phyloP scores from a whole-genome alignment of 116 monocot genomes.

The Papilionanthe hybrid region DNA sequence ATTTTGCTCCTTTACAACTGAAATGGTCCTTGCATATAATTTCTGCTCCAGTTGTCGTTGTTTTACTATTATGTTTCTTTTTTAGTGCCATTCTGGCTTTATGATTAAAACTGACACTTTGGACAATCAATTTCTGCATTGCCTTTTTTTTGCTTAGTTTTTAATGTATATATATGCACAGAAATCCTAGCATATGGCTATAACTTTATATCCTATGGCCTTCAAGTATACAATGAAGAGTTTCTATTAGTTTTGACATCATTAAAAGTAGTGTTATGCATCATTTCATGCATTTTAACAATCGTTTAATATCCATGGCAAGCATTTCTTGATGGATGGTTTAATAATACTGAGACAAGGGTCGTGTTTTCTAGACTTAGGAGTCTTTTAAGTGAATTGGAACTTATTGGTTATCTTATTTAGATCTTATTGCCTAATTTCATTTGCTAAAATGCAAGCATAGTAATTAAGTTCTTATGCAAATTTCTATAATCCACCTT shows the following conservation, averaged over 20 bases:
- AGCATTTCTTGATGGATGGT: neutral
- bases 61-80: neutral
- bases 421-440: neutral
- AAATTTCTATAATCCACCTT: neutral
- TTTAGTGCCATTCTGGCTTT: neutral
- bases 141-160: neutral
- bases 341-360: neutral
- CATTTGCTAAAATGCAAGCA: neutral
- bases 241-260: neutral
- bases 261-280: neutral
- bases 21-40: neutral
- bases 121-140: neutral
- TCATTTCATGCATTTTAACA: neutral
- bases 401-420: neutral
- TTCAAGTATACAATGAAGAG: neutral
- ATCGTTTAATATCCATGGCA: neutral
- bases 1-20: neutral
- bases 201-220: neutral
- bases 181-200: neutral
- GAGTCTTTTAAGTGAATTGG: neutral
- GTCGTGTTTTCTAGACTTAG: neutral
- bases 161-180: neutral
- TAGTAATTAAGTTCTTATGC: neutral
- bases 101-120: neutral
- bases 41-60: neutral